Conservation (phyloP, 331 rosid species). For the Arachis monticola region DNA sequence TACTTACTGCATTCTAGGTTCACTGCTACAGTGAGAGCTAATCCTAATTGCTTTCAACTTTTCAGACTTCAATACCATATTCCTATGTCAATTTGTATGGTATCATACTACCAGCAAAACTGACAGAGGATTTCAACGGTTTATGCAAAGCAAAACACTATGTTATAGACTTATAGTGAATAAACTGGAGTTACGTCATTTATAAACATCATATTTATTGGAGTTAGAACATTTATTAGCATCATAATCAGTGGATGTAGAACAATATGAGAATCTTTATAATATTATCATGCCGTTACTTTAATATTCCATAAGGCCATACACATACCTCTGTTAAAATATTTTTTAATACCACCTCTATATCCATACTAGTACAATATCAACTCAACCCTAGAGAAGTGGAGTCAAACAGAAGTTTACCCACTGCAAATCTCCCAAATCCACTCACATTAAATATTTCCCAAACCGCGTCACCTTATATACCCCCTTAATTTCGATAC, state of each 20-base stretch:
- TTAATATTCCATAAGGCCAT: background rate
- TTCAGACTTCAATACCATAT: background rate
- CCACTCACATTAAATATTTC: background rate
- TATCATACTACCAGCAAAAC: constrained; percentile 21
- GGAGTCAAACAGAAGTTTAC: background rate
- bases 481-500: background rate
- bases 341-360: background rate
- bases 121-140: background rate
- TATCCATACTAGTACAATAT: background rate
- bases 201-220: background rate
- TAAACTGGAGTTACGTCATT: background rate
- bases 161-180: background rate
- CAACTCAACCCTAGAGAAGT: constrained; percentile 1
- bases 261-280: background rate
- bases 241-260: too few relatives aligned
- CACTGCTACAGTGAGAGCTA: background rate
- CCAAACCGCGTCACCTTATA: constrained; percentile 9
- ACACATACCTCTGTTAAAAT: background rate
- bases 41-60: background rate
- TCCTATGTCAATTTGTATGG: background rate
- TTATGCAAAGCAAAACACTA: background rate
- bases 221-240: background rate
- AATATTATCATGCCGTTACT: background rate
- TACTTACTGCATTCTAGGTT: constrained; percentile 11
- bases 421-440: constrained; percentile 30